Conservation (phyloP, 352 stramenopile genomes). For the Globisporangium middletonii region DNA sequence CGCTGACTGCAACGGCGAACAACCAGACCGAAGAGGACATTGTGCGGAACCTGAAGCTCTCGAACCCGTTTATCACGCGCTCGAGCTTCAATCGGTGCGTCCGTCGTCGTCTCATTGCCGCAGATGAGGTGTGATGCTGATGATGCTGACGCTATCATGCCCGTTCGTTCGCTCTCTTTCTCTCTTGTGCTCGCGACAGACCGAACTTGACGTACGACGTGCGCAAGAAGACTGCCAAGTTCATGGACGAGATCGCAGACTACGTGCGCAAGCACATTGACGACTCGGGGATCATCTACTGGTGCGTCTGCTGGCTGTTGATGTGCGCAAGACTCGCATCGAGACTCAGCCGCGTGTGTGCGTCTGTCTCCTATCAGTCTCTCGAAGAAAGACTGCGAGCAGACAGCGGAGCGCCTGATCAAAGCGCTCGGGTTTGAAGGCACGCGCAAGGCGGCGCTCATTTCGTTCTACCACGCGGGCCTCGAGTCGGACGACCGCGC, state of each 20-base stretch:
- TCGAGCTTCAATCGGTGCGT: conserved; percentile 83
- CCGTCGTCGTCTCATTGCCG: neutral
- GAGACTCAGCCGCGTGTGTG: no score
- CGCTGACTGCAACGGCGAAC: conserved; percentile 84
- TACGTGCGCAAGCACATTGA: conserved; percentile 79
- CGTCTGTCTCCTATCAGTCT: conserved; percentile 28
- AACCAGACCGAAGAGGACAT: conserved; percentile 81
- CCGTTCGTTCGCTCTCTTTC: neutral
- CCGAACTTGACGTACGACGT: conserved; percentile 84
- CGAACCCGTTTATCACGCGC: conserved; percentile 70
- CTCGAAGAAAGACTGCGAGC: conserved; percentile 86
- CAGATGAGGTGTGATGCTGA: no score
- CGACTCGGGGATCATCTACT: conserved; percentile 88
- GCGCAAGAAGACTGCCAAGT: conserved; percentile 72
- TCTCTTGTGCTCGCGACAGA: conserved; percentile 18
- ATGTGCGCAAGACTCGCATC: neutral
- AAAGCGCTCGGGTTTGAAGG: conserved; percentile 72
- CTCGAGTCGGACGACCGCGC: conserved; percentile 73
- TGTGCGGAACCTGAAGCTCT: conserved; percentile 65
- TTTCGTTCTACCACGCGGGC: conserved; percentile 82
- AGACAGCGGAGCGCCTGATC: conserved; percentile 74
- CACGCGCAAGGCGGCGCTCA: conserved; percentile 56
- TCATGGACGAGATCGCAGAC: conserved; percentile 73
- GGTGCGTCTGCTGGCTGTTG: conserved; percentile 23
- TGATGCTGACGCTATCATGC: no score